Evolutionary conservation across 306 rosid genomes (phyloP).

Genomic region (Carpinus viminea): DNA sequence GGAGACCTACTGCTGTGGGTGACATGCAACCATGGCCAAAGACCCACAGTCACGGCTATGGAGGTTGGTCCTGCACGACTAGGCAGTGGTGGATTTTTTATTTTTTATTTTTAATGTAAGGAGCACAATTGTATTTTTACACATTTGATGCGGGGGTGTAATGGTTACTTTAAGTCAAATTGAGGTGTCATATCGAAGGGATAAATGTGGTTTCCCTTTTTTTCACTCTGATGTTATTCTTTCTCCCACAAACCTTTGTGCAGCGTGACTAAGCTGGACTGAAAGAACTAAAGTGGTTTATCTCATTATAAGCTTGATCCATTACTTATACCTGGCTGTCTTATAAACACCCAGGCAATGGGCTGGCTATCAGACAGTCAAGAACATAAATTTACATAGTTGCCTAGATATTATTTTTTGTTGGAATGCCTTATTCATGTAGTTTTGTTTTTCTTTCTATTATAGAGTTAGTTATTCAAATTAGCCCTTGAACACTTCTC

Average conservation of each 20-base stretch:
- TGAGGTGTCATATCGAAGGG: too few species aligned
- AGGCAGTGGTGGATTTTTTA: too few species aligned
- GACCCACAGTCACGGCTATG: too few species aligned
- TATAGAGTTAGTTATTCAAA: not conserved
- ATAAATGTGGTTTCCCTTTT: too few species aligned
- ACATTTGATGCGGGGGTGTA: too few species aligned
- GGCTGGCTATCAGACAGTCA: not conserved
- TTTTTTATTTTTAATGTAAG: too few species aligned
- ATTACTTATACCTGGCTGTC: not conserved
- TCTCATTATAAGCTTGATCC: constrained; percentile 3
- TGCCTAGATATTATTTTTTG: not conserved
- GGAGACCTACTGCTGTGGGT: too few species aligned
- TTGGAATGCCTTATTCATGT: not conserved
- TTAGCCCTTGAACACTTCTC: not conserved
- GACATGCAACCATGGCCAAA: too few species aligned
- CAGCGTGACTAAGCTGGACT: not conserved
- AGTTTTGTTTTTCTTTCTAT: not conserved
- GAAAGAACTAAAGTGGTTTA: not conserved
- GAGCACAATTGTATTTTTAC: too few species aligned
- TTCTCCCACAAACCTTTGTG: not conserved
- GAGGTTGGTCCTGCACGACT: too few species aligned
- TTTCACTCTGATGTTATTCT: too few species aligned
- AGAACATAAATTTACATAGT: not conserved
- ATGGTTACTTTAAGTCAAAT: too few species aligned
- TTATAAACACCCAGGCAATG: not conserved